Percentiles rank a stretch among this genome's conserved stretches.
phyloP scores from a whole-genome alignment of 169 alveolate species.

The Pseudocohnilembus persalinus region DNA sequence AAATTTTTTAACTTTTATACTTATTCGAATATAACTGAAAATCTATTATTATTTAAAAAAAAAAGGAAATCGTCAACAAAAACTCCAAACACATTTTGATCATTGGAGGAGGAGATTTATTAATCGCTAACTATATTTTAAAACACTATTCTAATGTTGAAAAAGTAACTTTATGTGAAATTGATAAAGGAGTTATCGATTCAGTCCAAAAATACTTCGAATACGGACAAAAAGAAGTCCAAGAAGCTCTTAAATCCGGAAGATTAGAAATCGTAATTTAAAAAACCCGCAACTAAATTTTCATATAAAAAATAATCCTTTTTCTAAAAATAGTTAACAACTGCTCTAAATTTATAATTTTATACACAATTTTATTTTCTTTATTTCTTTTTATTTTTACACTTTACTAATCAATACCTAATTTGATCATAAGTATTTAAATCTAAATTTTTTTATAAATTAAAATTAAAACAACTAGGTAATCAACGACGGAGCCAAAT shows the following conservation, averaged over 20 bases:
- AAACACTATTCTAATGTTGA: slow-evolving; percentile 22
- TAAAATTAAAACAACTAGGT: background rate
- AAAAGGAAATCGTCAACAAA: background rate
- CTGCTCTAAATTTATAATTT: no score
- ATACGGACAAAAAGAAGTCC: background rate
- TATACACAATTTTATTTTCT: no score
- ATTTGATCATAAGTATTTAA: no score
- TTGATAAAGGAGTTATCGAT: slow-evolving; percentile 29
- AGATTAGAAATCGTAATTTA: slow-evolving; percentile 12
- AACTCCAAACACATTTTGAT: slow-evolving; percentile 11
- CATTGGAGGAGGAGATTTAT: slow-evolving; percentile 37
- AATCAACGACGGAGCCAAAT: slow-evolving; percentile 20
- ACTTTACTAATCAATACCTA: no score
- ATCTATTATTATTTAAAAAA: no score
- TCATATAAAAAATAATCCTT: no score
- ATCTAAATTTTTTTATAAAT: no score
- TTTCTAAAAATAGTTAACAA: no score
- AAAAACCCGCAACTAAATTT: no score
- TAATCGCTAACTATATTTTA: slow-evolving; percentile 23
- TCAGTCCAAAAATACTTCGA: slow-evolving; percentile 23
- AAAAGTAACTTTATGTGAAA: slow-evolving; percentile 18
- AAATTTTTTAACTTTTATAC: background rate
- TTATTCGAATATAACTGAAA: background rate
- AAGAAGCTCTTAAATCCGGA: slow-evolving; percentile 20
- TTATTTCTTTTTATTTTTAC: no score